Evolutionary conservation across 139 green algal genomes (phyloP).

Genomic region (Mesostigma viride): DNA sequence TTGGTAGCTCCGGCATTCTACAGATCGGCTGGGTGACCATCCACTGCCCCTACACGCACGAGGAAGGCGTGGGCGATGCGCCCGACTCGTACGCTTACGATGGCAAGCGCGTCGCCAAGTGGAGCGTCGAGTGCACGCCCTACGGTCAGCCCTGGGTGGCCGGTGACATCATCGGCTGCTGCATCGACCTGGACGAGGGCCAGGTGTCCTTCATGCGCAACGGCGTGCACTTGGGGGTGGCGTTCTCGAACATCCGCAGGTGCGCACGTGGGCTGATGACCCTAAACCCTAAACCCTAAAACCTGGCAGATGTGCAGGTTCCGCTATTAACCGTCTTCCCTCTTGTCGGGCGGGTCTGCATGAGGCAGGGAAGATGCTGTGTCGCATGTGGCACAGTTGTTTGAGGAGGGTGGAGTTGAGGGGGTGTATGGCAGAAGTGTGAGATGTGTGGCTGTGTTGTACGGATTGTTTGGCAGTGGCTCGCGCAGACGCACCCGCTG

Average conservation of each 20-base stretch:
- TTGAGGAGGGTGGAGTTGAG: too few species aligned
- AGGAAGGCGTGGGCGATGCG: slow-evolving; percentile 85
- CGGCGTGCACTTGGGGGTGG: slow-evolving; percentile 59
- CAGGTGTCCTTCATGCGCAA: slow-evolving; percentile 74
- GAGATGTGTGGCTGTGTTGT: too few species aligned
- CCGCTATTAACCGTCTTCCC: too few species aligned
- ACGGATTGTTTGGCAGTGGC: too few species aligned
- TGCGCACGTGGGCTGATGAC: too few species aligned
- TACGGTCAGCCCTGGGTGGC: slow-evolving; percentile 63
- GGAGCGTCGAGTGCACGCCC: slow-evolving; percentile 55
- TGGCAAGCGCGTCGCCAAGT: slow-evolving; percentile 70
- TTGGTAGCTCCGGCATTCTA: slow-evolving; percentile 61
- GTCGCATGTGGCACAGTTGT: too few species aligned
- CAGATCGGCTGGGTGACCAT: slow-evolving; percentile 82
- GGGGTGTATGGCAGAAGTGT: too few species aligned
- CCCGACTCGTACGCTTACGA: slow-evolving; percentile 71
- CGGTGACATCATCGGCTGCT: slow-evolving; percentile 78
- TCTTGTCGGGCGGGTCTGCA: too few species aligned
- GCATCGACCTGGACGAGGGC: slow-evolving; percentile 65
- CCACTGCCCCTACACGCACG: slow-evolving; percentile 67
- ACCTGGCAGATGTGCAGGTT: too few species aligned
- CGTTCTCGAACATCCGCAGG: slow-evolving; percentile 50
- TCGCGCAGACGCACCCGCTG: too few species aligned
- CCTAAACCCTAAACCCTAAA: too few species aligned
- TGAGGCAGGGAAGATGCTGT: too few species aligned